These are phyloP conservation scores for Alternaria sp. DNA, from an alignment of 2,329 filamentous ascomycete species.

Conservation along the genomic window DNA sequence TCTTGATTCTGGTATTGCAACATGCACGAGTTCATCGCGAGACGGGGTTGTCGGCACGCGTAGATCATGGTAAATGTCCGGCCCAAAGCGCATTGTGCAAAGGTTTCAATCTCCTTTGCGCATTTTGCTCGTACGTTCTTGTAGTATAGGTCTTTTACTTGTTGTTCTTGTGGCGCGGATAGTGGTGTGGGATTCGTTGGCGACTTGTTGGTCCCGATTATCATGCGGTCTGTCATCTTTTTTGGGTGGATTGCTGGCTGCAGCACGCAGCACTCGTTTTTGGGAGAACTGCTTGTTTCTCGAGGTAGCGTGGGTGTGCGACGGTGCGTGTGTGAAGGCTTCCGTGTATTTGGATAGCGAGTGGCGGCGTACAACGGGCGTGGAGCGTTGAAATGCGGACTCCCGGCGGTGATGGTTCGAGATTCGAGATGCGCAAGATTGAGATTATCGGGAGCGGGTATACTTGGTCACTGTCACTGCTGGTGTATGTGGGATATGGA, in stretches of 20 bases:
- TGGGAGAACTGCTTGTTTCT: no score
- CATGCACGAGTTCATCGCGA: slow-evolving; percentile 95
- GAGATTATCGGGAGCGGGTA: slow-evolving; percentile 45
- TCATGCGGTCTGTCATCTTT: slow-evolving; percentile 33
- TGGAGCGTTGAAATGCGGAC: slow-evolving; percentile 12
- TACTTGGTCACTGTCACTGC: slow-evolving; percentile 58
- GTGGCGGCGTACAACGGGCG: neutral
- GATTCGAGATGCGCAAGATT: slow-evolving; percentile 26
- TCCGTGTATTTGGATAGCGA: neutral
- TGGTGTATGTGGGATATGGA: slow-evolving; percentile 77
- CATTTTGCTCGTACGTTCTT: slow-evolving; percentile 81
- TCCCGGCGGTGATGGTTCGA: slow-evolving; percentile 41
- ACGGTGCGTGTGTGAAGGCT: neutral
- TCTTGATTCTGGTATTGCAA: slow-evolving; percentile 80
- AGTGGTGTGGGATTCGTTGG: slow-evolving; percentile 68
- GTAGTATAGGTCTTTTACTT: slow-evolving; percentile 80
- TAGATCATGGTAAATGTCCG: slow-evolving; percentile 90
- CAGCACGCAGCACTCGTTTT: no score
- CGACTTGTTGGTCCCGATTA: slow-evolving; percentile 27
- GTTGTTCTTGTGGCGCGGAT: slow-evolving; percentile 71
- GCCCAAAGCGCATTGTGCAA: slow-evolving; percentile 86
- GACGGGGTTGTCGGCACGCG: slow-evolving; percentile 79
- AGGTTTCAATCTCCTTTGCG: slow-evolving; percentile 72
- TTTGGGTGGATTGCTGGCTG: no score
- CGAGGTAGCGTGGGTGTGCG: neutral